Percentiles rank a stretch among this genome's conserved stretches.
Conservation (phyloP, 2,329 filamentous ascomycete species). For the Epichloe aotearoae region DNA sequence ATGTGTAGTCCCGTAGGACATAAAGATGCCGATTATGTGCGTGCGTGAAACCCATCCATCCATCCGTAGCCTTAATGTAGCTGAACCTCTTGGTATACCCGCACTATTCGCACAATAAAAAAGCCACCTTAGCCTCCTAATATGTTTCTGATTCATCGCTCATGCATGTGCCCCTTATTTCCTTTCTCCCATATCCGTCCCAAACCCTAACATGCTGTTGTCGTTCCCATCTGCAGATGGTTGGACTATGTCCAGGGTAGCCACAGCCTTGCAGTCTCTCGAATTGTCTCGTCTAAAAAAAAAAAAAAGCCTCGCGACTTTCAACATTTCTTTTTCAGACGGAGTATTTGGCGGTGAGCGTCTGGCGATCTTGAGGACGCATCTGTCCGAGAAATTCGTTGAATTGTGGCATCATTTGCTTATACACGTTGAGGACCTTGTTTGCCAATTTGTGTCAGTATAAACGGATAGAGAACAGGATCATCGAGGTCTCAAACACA, state of each 20-base stretch:
- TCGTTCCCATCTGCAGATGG: background rate
- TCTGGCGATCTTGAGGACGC: conserved; percentile 34
- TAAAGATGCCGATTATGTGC: background rate
- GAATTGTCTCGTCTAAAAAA: background rate
- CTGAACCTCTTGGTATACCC: conserved; percentile 2
- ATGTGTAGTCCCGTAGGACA: background rate
- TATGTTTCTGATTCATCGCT: background rate
- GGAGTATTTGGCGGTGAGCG: conserved; percentile 34
- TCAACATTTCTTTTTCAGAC: conserved; percentile 18
- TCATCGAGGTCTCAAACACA: background rate
- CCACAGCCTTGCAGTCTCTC: background rate
- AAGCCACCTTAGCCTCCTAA: background rate
- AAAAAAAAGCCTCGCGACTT: too few species aligned
- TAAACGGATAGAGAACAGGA: too few species aligned
- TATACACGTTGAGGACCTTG: conserved; percentile 41
- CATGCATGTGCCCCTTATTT: background rate
- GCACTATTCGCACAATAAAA: conserved; percentile 1
- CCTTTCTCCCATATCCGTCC: background rate
- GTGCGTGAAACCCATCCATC: background rate
- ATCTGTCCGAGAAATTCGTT: conserved; percentile 39
- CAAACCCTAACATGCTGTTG: background rate
- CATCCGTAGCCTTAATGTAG: background rate
- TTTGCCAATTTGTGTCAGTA: background rate
- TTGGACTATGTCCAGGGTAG: background rate
- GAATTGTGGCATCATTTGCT: conserved; percentile 47